Evolutionary conservation across 371 early-diverging fungal genomes (phyloP).

Genomic region (Scutellospora calospora): DNA sequence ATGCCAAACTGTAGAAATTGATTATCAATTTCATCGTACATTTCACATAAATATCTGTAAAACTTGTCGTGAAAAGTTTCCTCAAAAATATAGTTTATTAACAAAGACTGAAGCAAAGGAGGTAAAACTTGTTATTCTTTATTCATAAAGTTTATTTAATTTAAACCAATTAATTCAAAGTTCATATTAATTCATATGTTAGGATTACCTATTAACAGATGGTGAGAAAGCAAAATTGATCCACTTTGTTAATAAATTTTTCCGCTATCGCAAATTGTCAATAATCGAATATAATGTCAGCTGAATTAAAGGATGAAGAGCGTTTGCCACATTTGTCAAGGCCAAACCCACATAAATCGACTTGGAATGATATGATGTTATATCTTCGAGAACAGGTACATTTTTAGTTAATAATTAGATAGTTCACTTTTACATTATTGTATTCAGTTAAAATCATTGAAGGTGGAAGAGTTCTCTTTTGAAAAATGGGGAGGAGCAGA

Average conservation of each 20-base stretch:
- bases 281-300: slow-evolving; percentile 47
- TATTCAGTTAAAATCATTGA: background rate
- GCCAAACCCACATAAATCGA: slow-evolving; percentile 94
- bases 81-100: slow-evolving; percentile 49
- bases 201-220: slow-evolving; percentile 51
- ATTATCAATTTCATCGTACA: slow-evolving; percentile 38
- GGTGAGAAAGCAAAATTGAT: slow-evolving; percentile 37
- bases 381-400: slow-evolving; percentile 87
- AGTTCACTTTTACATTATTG: no score
- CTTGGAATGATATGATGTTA: slow-evolving; percentile 96
- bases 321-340: slow-evolving; percentile 85
- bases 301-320: slow-evolving; percentile 84
- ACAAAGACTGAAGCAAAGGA: slow-evolving; percentile 56
- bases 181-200: background rate
- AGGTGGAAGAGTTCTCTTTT: slow-evolving; percentile 92
- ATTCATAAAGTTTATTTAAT: slow-evolving; percentile 8
- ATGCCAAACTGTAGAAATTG: slow-evolving; percentile 44
- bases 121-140: slow-evolving; percentile 40
- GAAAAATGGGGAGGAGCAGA: slow-evolving; percentile 93
- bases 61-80: slow-evolving; percentile 40
- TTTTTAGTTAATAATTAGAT: background rate
- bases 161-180: no score
- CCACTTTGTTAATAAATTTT: background rate
- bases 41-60: slow-evolving; percentile 43
- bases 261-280: background rate